phyloP scores from a whole-genome alignment of 306 rosid genomes.

The Glycine tomentella region DNA sequence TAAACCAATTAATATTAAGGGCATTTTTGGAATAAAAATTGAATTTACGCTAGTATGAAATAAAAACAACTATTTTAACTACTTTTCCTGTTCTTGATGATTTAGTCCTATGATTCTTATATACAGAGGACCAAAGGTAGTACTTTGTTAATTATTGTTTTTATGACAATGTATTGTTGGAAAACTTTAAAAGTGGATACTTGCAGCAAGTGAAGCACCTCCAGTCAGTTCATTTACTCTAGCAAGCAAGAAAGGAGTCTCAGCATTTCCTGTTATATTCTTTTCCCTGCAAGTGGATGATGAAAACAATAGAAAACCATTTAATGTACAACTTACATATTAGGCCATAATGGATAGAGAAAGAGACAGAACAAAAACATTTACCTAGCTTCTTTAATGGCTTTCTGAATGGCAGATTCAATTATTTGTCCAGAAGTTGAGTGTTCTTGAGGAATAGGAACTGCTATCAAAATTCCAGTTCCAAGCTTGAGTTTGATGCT shows the following conservation, averaged over 20 bases:
- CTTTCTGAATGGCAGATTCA: constrained; percentile 78
- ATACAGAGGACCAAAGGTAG: too few species aligned
- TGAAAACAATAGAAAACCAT: constrained; percentile 4
- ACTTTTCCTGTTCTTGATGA: too few species aligned
- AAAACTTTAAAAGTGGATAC: constrained; percentile 66
- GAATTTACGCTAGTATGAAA: too few species aligned
- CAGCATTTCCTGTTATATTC: constrained; percentile 78
- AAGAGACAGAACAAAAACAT: constrained; percentile 6
- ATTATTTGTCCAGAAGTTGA: constrained; percentile 77
- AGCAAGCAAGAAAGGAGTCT: constrained; percentile 89
- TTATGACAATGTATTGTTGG: background rate
- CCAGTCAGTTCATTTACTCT: constrained; percentile 81
- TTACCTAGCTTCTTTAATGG: constrained; percentile 84
- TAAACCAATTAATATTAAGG: too few species aligned
- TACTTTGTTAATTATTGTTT: background rate
- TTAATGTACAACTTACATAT: background rate
- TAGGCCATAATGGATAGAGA: constrained; percentile 25
- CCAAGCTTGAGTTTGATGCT: constrained; percentile 72
- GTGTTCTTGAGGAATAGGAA: constrained; percentile 88
- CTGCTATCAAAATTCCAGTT: constrained; percentile 81
- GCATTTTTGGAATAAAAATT: too few species aligned
- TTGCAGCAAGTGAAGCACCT: constrained; percentile 87
- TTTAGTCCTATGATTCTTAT: too few species aligned
- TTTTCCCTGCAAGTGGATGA: constrained; percentile 61
- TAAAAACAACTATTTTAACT: too few species aligned